These are phyloP conservation scores for Colletotrichum orbiculare DNA, from an alignment of 2,329 filamentous ascomycete genomes.

Conservation along the genomic window DNA sequence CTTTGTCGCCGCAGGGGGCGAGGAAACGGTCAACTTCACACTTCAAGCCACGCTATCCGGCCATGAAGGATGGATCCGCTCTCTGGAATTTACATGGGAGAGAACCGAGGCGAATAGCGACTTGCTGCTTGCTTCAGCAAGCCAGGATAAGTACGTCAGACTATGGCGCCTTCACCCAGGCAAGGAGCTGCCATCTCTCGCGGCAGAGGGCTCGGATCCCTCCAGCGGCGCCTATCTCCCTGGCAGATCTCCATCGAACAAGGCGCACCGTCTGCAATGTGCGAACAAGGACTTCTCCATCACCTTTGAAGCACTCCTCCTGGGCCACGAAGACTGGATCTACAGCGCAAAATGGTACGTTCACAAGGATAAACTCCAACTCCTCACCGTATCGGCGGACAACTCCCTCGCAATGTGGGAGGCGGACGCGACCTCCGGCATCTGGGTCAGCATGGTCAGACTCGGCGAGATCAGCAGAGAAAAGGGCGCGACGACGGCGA, in stretches of 20 bases:
- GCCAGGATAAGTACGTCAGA: conserved; percentile 96
- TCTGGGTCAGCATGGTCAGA: conserved; percentile 88
- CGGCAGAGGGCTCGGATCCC: conserved; percentile 65
- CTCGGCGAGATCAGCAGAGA: conserved; percentile 94
- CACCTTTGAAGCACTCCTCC: conserved; percentile 91
- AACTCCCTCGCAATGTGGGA: conserved; percentile 96
- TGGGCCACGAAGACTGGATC: conserved; percentile 99
- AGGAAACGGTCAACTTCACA: conserved; percentile 64
- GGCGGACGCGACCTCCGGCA: conserved; percentile 82
- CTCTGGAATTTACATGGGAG: conserved; percentile 81
- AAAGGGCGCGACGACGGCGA: conserved; percentile 96
- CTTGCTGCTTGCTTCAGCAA: conserved; percentile 88
- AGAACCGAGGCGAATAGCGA: conserved; percentile 67
- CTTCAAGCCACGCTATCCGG: conserved; percentile 83
- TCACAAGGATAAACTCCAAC: conserved; percentile 67
- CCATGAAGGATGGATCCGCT: conserved; percentile 95
- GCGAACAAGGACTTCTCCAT: conserved; percentile 75
- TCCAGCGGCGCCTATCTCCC: conserved; percentile 67
- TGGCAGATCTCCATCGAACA: conserved; percentile 85
- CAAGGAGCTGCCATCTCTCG: conserved; percentile 68
- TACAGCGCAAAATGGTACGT: conserved; percentile 85
- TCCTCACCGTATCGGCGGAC: conserved; percentile 92
- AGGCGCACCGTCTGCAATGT: conserved; percentile 80
- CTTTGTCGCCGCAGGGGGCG: conserved; percentile 65
- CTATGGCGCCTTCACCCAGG: conserved; percentile 88